Base-by-base conservation (phyloP, 2,329 filamentous ascomycete genomes). In the Diaporthe australafricana region DNA sequence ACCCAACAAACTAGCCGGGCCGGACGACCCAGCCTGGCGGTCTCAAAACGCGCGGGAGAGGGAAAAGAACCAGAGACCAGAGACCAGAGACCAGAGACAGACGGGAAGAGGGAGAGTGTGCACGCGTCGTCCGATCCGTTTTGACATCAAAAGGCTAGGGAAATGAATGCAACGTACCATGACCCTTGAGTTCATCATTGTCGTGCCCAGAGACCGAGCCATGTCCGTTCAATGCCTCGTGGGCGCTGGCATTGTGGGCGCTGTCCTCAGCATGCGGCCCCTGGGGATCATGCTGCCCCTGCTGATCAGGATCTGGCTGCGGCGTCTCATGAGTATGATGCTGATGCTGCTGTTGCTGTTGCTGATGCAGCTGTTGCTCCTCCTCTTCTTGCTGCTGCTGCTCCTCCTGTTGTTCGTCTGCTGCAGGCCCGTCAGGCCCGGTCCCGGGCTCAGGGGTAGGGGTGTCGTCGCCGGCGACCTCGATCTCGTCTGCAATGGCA, bases 401-500 rank as follows among this genome's bases (percentile, higher is more conserved):
- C 16, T 11, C 56, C 27, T 38, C 40, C 22, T 63, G 45, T 16
- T 69, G 40, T 16, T 67, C 65, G 30, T 42, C 47, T 32, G 25
- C 50, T 70, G 68, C 56, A 62, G 25, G 70, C 8, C 40, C 45
- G 65, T 56, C 48, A 20, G 50, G 60, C 20, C 56, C 56, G 48
- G 40, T 57, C 20, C 47, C 55, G 48, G 32, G 32, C 35, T 68
- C 55, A 47, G 52, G 57, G 6, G 30, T 52, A 35, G 71, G 67
- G 30, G 57, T 68, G 48, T 45, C 47, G 27, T 53, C 50, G n/a
- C 55, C 67, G 45, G 73, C 71, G 60, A 74, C 71, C 68, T 73
- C 57, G 45, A 73, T 70, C 52, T 73, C 72, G 60, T 72, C 72
- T 72, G 72, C 72, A 56, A 73, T 70, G 53, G 72, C 66, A 60